Evolutionary conservation across 2,329 filamentous ascomycete species (phyloP).

Genomic region (Pestalotiopsis fici): DNA sequence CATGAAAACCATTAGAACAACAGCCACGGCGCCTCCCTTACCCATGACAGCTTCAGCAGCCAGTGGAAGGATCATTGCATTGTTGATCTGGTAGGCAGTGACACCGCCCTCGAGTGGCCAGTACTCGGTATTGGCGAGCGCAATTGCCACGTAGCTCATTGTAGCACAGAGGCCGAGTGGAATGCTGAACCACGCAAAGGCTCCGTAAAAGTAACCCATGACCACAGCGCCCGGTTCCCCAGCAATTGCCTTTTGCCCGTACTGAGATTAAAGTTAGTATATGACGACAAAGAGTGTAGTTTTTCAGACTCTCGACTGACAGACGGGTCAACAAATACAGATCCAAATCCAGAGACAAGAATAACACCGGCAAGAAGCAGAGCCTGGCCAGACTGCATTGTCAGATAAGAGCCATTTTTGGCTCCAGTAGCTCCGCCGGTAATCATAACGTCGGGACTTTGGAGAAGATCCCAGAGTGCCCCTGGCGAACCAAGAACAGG

Average conservation of each 20-base stretch:
- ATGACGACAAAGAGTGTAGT: rapidly evolving
- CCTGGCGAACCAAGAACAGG: slow-evolving; percentile 60
- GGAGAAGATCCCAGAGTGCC: slow-evolving; percentile 63
- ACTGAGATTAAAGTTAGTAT: slow-evolving; percentile 31
- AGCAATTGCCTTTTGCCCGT: slow-evolving; percentile 73
- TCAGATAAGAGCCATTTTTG: slow-evolving; percentile 67
- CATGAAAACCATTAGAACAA: slow-evolving; percentile 70
- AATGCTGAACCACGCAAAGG: slow-evolving; percentile 71
- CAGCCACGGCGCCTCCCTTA: slow-evolving; percentile 65
- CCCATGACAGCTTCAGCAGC: slow-evolving; percentile 68
- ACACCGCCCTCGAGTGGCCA: slow-evolving; percentile 59
- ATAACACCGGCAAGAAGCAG: slow-evolving; percentile 74
- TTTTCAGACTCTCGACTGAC: not conserved
- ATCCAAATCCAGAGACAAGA: slow-evolving; percentile 65
- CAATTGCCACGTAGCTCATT: slow-evolving; percentile 67
- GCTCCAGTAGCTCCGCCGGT: slow-evolving; percentile 60
- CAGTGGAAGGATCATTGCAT: slow-evolving; percentile 67
- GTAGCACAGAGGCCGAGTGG: slow-evolving; percentile 71
- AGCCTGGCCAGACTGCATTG: slow-evolving; percentile 66
- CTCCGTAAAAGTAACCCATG: slow-evolving; percentile 69
- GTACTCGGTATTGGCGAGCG: slow-evolving; percentile 60
- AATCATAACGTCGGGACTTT: slow-evolving; percentile 49
- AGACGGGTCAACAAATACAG: slow-evolving; percentile 65
- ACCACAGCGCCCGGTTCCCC: slow-evolving; percentile 67
- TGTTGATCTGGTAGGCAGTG: slow-evolving; percentile 59